These are phyloP conservation scores for Claviceps paspali DNA, from an alignment of 2,329 filamentous ascomycete species.

Conservation along the genomic window DNA sequence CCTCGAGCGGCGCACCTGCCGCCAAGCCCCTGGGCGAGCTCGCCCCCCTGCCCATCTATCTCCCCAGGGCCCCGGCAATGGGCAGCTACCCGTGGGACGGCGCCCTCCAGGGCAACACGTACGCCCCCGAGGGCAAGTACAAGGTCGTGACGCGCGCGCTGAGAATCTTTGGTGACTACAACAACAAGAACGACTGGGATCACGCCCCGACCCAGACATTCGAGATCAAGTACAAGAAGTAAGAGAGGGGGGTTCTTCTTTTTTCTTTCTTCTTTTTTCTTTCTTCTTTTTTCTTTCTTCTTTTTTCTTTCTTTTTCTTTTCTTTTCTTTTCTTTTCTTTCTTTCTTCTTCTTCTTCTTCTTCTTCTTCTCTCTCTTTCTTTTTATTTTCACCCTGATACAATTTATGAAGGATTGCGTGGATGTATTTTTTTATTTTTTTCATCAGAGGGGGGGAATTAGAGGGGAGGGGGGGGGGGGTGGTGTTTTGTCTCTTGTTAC, in stretches of 20 bases:
- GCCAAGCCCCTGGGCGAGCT: conserved; percentile 24
- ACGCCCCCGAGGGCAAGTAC: conserved; percentile 31
- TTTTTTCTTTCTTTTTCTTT: too few species aligned
- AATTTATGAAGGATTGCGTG: too few species aligned
- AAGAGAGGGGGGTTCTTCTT: neutral
- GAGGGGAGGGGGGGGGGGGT: too few species aligned
- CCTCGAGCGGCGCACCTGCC: conserved; percentile 16
- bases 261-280: too few species aligned
- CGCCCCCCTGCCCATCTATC: conserved; percentile 22
- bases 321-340: too few species aligned
- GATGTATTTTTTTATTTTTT: too few species aligned
- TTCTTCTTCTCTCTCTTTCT: too few species aligned
- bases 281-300: too few species aligned
- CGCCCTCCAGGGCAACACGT: conserved; percentile 26
- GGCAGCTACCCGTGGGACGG: conserved; percentile 27
- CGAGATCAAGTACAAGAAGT: conserved; percentile 22
- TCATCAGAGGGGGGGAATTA: too few species aligned
- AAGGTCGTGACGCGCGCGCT: conserved; percentile 30
- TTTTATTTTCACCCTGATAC: too few species aligned
- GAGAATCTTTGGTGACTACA: conserved; percentile 31
- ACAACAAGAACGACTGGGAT: conserved; percentile 29
- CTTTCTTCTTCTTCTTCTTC: too few species aligned
- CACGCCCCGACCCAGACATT: conserved; percentile 24
- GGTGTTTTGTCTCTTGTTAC: too few species aligned
- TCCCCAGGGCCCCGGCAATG: conserved; percentile 14